Evolutionary conservation across 345 rosid species (phyloP), one percentile per base, ranked within the genome.

Genomic region (Bruguiera gymnorhiza): DNA sequence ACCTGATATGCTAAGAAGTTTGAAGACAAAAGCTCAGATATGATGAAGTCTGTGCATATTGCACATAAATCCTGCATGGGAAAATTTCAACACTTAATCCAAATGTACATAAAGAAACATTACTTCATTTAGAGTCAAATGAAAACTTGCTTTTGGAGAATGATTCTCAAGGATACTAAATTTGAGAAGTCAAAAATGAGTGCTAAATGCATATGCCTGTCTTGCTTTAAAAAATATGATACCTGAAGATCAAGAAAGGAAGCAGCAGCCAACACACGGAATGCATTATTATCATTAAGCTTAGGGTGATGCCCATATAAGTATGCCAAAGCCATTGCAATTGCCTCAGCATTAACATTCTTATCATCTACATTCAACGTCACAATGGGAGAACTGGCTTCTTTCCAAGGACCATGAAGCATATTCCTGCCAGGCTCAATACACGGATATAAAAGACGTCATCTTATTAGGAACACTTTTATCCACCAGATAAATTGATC

Each of bases 231-330:
- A 16, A 56, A 23, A 32, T 16, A 24, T 19, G 7, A 43, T 69
- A 93, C 98, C 98, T 93, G 96, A 64, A 94, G 97, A 80, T 94
- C 98, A 32, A 94, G 97, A 85, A 91, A 94, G 2, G 98, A 91
- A 71, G 97, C 95, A n/a, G 93, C 93, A 78, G 98, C 98, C 70
- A 94, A 79, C 66, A 91, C 97, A 26, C 96, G 95, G 72, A 88
- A 94, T 0, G 98, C 98, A 66, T 88, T 94, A 60, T 75, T 81
- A 76, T 89, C 96, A 76, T 89, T 87, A 78, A 91, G 93, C 81
- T 91, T 94, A 21, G 96, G 95, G 64, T 85, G 90, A 77, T 88
- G 89, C 19, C 98, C 98, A 56, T 94, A 91, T 36, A 91, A 73
- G 74, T 91, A 94, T 30, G 97, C 97, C 81, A 94, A 84, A 63